Conservation (phyloP, 768 basidiomycete species). For the Trametes meyenii region DNA sequence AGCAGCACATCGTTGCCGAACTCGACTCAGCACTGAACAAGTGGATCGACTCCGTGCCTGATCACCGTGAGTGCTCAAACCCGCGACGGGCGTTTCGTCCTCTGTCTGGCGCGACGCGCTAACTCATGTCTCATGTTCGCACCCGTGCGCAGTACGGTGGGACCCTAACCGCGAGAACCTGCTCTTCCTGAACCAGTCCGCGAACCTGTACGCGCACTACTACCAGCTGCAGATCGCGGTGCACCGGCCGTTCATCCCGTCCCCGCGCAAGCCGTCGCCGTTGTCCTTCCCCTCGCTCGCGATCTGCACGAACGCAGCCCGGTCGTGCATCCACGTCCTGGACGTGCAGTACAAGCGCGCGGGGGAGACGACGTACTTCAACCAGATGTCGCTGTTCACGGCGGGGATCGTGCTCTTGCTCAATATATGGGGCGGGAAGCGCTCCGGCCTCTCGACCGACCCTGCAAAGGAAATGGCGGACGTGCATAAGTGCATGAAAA, state of each 20-base stretch:
- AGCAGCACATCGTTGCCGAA: constrained; percentile 62
- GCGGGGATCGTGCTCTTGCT: constrained; percentile 51
- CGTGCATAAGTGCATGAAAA: constrained; percentile 50
- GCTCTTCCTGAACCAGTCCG: constrained; percentile 59
- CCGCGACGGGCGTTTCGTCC: neutral
- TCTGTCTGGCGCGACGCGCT: neutral
- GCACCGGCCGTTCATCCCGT: constrained; percentile 57
- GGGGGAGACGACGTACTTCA: constrained; percentile 29
- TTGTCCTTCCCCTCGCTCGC: constrained; percentile 53
- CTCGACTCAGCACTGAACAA: constrained; percentile 70
- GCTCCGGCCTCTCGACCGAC: constrained; percentile 39
- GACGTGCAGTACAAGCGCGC: constrained; percentile 40
- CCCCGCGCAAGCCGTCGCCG: constrained; percentile 41
- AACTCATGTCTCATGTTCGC: neutral
- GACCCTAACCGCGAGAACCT: constrained; percentile 45
- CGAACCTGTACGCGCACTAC: constrained; percentile 55
- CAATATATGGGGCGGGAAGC: constrained; percentile 51
- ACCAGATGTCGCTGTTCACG: constrained; percentile 45
- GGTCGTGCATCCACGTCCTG: constrained; percentile 51
- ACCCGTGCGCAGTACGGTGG: constrained; percentile 39
- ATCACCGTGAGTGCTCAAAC: constrained; percentile 54
- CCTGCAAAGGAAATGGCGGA: constrained; percentile 45
- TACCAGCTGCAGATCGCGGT: constrained; percentile 60
- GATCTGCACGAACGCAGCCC: constrained; percentile 57
- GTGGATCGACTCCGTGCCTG: constrained; percentile 72